Percentiles rank a stretch among this genome's conserved stretches.
These are phyloP conservation scores for Xylaria sp. DNA, from an alignment of 2,329 filamentous ascomycete genomes.

Conservation along the genomic window DNA sequence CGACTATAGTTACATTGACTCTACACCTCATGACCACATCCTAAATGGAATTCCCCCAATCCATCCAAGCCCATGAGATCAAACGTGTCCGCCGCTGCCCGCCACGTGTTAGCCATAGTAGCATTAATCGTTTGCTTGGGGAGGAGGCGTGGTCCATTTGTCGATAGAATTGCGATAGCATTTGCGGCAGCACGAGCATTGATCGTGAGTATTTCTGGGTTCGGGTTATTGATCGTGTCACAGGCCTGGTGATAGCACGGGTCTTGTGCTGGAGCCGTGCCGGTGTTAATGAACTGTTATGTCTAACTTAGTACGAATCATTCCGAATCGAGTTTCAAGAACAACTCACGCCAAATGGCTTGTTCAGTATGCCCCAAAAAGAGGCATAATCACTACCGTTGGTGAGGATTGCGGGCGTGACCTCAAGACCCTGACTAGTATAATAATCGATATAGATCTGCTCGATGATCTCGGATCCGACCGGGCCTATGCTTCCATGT, in stretches of 20 bases:
- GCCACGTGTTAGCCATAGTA: constrained; percentile 10
- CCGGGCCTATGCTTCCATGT: constrained; percentile 22
- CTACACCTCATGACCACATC: constrained; percentile 27
- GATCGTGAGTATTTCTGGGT: constrained; percentile 24
- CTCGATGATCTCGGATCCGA: constrained; percentile 29
- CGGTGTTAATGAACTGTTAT: constrained; percentile 30
- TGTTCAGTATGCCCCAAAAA: constrained; percentile 30
- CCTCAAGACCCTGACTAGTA: constrained; percentile 17
- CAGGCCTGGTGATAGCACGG: constrained; percentile 31
- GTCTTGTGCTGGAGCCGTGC: constrained; percentile 28
- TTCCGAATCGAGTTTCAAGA: no score
- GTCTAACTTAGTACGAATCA: not conserved
- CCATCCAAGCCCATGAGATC: not conserved
- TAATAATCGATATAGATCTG: constrained; percentile 32
- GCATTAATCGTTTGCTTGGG: constrained; percentile 23
- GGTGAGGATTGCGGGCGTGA: constrained; percentile 28
- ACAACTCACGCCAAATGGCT: constrained; percentile 26
- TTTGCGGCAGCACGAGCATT: constrained; percentile 30
- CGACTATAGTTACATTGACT: not conserved
- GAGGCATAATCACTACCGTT: constrained; percentile 33
- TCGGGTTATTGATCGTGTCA: constrained; percentile 28
- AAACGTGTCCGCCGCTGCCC: not conserved
- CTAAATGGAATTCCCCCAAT: constrained; percentile 8
- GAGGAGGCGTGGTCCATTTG: constrained; percentile 20
- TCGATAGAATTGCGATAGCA: constrained; percentile 27